Base-by-base conservation (phyloP, 768 basidiomycete species). In the Boletus huronensis region DNA sequence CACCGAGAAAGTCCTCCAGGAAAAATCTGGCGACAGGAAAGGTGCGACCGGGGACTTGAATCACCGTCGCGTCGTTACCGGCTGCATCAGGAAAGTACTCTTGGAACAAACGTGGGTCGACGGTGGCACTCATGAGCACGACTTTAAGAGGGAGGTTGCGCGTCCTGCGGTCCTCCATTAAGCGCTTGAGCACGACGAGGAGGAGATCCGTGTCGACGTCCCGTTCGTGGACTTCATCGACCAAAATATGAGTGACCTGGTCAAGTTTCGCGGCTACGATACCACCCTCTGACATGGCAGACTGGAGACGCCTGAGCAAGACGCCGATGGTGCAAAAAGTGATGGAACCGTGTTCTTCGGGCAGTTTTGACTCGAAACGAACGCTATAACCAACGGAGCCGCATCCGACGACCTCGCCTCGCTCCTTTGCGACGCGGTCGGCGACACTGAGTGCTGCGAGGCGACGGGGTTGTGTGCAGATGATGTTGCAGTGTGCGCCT, bases 141-240 rank as follows among this genome's bases (percentile, higher is more conserved):
- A 98, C 77, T 70, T 93, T 94, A 70, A 98, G 72, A 3, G 89
- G 85, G 44, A 85, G 81, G 11, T 81, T 79, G 58, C 81, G 80
- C 6, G 81, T 75, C 66, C 81, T 86, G 60, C 93, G 82, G 54
- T 92, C 86, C 6, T 79, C 81, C 64, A 95, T 71, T 23, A 95
- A 71, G 23, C 90, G 82, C 70, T 95, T 94, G 51, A 98, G 79
- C 6, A 94, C 91, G 53, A 93, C 90, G 17, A 98, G 80, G 40
- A 93, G 73, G 23, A 97, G 74, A 70, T 97, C 95, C 0, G 92
- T 95, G 65, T 97, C 93, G 55, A 96, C 83, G 61, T 96, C 93
- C 28, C 95, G 87, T 72, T 97, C 95, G 69, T 98, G 95, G 4
- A 93, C 94, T 73, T 98, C 94, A 68, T 98, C 95, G 26, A 98